Evolutionary conservation across 768 basidiomycete species (phyloP).

Genomic region (Mrakia frigida): DNA sequence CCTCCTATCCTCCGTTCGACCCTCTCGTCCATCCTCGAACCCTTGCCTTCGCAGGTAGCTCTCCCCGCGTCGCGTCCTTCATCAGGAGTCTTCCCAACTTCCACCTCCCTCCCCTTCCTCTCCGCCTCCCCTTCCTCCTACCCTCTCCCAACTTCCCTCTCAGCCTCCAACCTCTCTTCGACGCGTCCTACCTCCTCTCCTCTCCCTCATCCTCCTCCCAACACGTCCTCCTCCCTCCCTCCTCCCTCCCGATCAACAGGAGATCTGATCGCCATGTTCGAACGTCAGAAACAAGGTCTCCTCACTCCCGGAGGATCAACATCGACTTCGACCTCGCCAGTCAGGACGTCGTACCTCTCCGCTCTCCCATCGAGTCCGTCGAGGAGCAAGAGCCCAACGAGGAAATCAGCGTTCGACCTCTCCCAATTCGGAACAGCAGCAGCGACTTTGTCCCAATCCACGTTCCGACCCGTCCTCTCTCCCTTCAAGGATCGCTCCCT

Average conservation of each 20-base stretch:
- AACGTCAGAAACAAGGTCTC: slow-evolving; percentile 5
- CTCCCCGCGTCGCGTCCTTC: slow-evolving; percentile 2
- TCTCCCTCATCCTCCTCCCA: not conserved
- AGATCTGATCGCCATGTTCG: slow-evolving; percentile 9
- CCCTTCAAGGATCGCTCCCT: not conserved
- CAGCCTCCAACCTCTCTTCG: not conserved
- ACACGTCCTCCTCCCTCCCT: not conserved
- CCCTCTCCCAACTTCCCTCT: slow-evolving; percentile 13
- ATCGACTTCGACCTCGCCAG: not conserved
- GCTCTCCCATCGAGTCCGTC: not conserved
- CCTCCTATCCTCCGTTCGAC: not conserved
- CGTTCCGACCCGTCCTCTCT: not conserved
- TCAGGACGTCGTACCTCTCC: not conserved
- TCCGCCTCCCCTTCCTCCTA: not conserved
- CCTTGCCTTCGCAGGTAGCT: not conserved
- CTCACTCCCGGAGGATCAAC: not conserved
- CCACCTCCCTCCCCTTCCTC: not conserved
- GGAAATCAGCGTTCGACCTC: not conserved
- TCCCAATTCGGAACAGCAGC: slow-evolving; percentile 3
- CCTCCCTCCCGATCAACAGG: not conserved
- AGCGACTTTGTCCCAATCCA: not conserved
- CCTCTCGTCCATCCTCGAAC: not conserved
- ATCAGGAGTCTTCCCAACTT: not conserved
- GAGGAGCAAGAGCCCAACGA: not conserved
- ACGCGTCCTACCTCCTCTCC: slow-evolving; percentile 5